Evolutionary conservation across 768 basidiomycete species (phyloP).

Genomic region (Ramaria sp.): DNA sequence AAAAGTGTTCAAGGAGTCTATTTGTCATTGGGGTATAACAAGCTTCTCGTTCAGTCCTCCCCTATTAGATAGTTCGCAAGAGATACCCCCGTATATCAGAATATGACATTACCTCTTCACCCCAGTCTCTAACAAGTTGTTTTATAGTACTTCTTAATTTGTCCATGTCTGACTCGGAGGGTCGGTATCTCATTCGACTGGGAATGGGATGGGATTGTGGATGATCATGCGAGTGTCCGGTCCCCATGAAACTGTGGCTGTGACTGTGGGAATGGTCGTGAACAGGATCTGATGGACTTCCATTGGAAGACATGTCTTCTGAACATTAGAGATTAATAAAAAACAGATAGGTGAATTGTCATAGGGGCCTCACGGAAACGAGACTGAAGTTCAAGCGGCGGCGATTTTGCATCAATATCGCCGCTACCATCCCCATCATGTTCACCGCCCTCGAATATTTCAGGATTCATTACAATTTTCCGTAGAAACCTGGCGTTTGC

Average conservation of each 20-base stretch:
- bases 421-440: constrained; percentile 20
- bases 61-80: constrained; percentile 32
- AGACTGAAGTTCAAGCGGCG: background rate
- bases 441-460: constrained; percentile 60
- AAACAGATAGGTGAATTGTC: background rate
- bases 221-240: constrained; percentile 27
- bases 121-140: constrained; percentile 93
- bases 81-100: background rate
- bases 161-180: constrained; percentile 75
- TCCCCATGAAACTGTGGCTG: constrained; percentile 16
- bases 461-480: constrained; percentile 65
- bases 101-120: constrained; percentile 45
- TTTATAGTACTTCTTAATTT: constrained; percentile 87
- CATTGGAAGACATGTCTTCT: background rate
- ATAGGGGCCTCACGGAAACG: background rate
- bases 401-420: constrained; percentile 9
- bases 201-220: constrained; percentile 20
- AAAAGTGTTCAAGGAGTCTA: constrained; percentile 57
- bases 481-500: constrained; percentile 72
- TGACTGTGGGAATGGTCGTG: constrained; percentile 9
- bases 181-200: constrained; percentile 27
- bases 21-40: constrained; percentile 79
- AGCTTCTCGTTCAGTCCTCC: constrained; percentile 60
- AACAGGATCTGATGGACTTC: background rate
- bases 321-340: background rate